Evolutionary conservation across 495 filamentous ascomycete genomes (phyloP).

Genomic region (Daldinia caldariorum): DNA sequence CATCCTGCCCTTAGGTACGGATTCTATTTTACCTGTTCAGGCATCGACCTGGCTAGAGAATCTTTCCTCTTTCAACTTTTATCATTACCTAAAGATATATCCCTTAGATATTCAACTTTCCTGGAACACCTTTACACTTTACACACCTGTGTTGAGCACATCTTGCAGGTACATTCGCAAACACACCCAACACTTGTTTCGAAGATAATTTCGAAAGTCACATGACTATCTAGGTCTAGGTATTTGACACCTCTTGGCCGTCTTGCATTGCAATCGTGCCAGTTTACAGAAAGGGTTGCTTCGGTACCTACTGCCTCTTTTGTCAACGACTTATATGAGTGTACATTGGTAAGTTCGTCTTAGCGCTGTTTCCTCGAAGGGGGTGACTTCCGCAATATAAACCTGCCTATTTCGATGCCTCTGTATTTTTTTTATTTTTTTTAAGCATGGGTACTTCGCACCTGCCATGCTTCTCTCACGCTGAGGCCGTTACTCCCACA

Average conservation of each 20-base stretch:
- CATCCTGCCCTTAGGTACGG: too few species aligned
- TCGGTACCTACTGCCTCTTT: slow-evolving; percentile 16
- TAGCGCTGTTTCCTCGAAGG: neutral
- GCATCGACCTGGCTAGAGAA: neutral
- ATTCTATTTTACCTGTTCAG: neutral
- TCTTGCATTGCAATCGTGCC: slow-evolving; percentile 2
- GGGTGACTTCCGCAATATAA: neutral
- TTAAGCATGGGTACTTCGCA: neutral
- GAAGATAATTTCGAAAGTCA: neutral
- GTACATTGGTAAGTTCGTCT: slow-evolving; percentile 1
- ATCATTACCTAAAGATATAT: neutral
- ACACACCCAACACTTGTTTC: neutral
- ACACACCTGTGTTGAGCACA: neutral
- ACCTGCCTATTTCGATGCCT: neutral
- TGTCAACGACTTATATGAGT: slow-evolving; percentile 3
- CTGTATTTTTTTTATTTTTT: neutral
- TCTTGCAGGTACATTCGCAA: neutral
- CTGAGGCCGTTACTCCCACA: neutral
- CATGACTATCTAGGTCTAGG: neutral
- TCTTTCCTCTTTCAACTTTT: neutral
- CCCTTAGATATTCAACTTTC: neutral
- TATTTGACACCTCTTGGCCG: neutral
- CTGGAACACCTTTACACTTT: neutral
- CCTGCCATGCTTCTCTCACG: neutral
- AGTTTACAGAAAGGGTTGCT: slow-evolving; percentile 10